Evolutionary conservation across 352 stramenopile genomes (phyloP).

Genomic region (Globisporangium polare): DNA sequence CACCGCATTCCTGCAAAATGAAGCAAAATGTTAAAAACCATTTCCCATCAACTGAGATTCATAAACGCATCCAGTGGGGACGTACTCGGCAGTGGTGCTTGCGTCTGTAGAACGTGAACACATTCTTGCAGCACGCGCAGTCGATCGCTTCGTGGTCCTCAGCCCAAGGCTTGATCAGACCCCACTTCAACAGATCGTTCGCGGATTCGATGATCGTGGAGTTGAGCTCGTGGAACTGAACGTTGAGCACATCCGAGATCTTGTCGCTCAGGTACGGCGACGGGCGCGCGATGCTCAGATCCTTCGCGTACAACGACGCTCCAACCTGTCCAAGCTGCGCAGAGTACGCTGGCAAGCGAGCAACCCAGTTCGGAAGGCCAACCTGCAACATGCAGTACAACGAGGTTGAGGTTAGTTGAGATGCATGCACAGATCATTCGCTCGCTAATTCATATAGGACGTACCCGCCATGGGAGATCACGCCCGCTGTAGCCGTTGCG

Average conservation of each 20-base stretch:
- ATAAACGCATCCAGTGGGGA: constrained; percentile 12
- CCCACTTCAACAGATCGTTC: constrained; percentile 83
- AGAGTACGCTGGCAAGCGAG: constrained; percentile 78
- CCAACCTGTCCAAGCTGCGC: constrained; percentile 85
- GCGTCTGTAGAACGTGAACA: constrained; percentile 79
- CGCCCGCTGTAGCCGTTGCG: constrained; percentile 83
- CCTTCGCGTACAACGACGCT: constrained; percentile 61
- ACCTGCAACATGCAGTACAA: constrained; percentile 23
- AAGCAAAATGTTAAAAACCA: not conserved
- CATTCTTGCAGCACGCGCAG: constrained; percentile 68
- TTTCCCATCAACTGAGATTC: not conserved
- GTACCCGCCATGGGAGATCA: constrained; percentile 76
- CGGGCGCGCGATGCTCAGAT: constrained; percentile 43
- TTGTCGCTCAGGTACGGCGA: constrained; percentile 85
- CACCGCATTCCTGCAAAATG: constrained; percentile 65
- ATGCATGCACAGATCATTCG: not conserved
- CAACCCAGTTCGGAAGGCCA: constrained; percentile 80
- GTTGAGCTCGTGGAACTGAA: constrained; percentile 60
- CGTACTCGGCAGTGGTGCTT: constrained; percentile 83
- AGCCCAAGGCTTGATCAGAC: constrained; percentile 85
- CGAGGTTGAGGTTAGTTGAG: not conserved
- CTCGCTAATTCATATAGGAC: not conserved
- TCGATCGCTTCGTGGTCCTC: constrained; percentile 77
- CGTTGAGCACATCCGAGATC: constrained; percentile 72
- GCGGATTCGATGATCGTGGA: constrained; percentile 76